Percentiles rank a stretch among this genome's conserved stretches.
Conservation (phyloP, 1,284 basidiomycete species). For the Hypsizygus ulmarius region DNA sequence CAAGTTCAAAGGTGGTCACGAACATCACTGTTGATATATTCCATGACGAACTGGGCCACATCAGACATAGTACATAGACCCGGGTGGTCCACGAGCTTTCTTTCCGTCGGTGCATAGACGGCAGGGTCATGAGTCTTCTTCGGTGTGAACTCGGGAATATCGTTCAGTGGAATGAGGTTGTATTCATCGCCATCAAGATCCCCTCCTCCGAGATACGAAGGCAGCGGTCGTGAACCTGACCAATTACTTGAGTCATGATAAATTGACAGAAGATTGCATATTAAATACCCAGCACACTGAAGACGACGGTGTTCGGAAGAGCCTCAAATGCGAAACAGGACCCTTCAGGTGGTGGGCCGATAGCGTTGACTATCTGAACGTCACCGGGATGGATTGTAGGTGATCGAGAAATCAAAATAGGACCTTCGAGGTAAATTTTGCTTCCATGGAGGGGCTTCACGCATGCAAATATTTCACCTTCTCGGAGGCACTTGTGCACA, state of each 20-base stretch:
- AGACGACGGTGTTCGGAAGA: constrained; percentile 56
- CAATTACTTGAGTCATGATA: background rate
- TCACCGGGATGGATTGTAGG: constrained; percentile 71
- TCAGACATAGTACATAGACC: constrained; percentile 57
- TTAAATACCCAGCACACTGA: constrained; percentile 48
- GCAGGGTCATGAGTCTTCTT: constrained; percentile 38
- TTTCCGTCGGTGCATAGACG: constrained; percentile 48
- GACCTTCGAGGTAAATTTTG: constrained; percentile 51
- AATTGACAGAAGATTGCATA: background rate
- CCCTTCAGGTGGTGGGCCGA: constrained; percentile 52
- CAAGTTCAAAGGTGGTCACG: constrained; percentile 5
- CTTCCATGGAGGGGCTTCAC: constrained; percentile 40
- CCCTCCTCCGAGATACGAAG: constrained; percentile 62
- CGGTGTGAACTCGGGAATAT: constrained; percentile 37
- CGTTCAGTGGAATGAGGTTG: constrained; percentile 47
- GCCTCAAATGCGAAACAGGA: constrained; percentile 53
- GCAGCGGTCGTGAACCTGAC: constrained; percentile 54
- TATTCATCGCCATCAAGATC: constrained; percentile 64
- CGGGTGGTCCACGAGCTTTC: constrained; percentile 45
- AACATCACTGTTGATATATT: constrained; percentile 69
- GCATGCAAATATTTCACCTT: constrained; percentile 59
- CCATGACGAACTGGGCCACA: constrained; percentile 71
- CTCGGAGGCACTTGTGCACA: constrained; percentile 46
- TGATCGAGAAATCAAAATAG: constrained; percentile 57
- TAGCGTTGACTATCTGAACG: constrained; percentile 56